Base-by-base conservation (phyloP, 805 yeast species). In the Lipomyces orientalis region DNA sequence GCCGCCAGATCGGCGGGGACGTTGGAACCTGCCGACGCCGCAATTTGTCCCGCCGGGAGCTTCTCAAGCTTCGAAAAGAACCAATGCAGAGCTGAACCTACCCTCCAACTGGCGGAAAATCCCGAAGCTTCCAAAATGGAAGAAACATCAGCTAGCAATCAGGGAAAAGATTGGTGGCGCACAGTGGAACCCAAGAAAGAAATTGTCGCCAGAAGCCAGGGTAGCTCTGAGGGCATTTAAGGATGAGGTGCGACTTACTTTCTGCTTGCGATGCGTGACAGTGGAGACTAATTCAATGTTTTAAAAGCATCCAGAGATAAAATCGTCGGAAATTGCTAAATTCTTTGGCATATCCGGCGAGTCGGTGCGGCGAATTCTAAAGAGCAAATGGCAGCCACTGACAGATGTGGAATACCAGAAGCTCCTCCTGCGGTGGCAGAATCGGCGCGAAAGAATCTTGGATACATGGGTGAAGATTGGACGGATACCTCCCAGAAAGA, bases 281-380 rank as follows among this genome's bases (percentile, higher is more conserved):
- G 25, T 16, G 52, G 55, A 8, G 6, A n/a, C 49, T 43, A 43
- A 43, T n/a, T 43, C 4, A 19, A 19, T 43, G n/a, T 19, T 57
- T 9, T 64, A 73, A n/a, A n/a, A n/a, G 64, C 77, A 81, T 69
- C 97, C 97, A 0, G 82, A 84, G n/a, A 70, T 90, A 62, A 85
- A 84, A 3, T 83, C 88, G 1, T 79, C 80, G 2, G 88, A 86
- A 55, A 76, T 93, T 5, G 89, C 92, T 0, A 80, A 84, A 39
- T 84, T 84, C 74, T 93, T 89, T 78, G 81, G 84, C 60, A 83
- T 91, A 4, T 89, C 95, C 0, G 94, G 96, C 0, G 96, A 93
- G 72, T 90, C 93, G 0, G 85, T 93, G 1, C 81, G 97, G 66
- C 84, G 97, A 70, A 91, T 93, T 22, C 76, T 93, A 71, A 88